phyloP scores from a whole-genome alignment of 1,284 basidiomycete species.

The Malassezia globosa region DNA sequence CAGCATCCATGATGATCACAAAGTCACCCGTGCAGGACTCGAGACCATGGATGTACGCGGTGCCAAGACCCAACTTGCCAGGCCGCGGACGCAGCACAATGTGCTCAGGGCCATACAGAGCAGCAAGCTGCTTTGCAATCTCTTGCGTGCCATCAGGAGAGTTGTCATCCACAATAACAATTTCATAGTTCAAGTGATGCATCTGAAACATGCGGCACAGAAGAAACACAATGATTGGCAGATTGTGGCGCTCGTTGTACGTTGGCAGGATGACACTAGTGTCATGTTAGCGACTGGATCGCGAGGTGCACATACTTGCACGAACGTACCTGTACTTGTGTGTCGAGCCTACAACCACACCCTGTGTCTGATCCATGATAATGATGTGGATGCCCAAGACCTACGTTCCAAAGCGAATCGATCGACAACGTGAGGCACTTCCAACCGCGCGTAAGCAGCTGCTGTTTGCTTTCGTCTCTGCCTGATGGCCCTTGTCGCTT shows the following conservation, averaged over 20 bases:
- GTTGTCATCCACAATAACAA: slow-evolving; percentile 79
- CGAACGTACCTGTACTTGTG: slow-evolving; percentile 15
- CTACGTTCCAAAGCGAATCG: too few relatives aligned
- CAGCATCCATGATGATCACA: slow-evolving; percentile 91
- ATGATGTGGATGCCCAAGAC: too few relatives aligned
- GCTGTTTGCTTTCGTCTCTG: too few relatives aligned
- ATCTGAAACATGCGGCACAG: slow-evolving; percentile 23
- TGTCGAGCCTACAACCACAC: neutral
- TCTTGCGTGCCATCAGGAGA: slow-evolving; percentile 85
- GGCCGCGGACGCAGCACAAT: slow-evolving; percentile 72
- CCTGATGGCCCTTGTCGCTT: too few relatives aligned
- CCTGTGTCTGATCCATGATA: too few relatives aligned
- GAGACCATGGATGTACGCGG: slow-evolving; percentile 81
- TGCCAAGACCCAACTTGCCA: slow-evolving; percentile 78
- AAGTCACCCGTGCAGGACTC: slow-evolving; percentile 81
- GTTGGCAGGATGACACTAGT: slow-evolving; percentile 68
- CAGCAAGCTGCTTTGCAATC: slow-evolving; percentile 64
- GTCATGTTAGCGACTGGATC: too few relatives aligned
- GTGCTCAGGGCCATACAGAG: slow-evolving; percentile 68
- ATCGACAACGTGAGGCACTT: too few relatives aligned
- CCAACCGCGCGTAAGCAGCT: too few relatives aligned
- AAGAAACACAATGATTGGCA: slow-evolving; percentile 60
- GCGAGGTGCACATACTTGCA: neutral
- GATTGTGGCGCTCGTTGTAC: slow-evolving; percentile 82
- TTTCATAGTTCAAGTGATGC: slow-evolving; percentile 58